Evolutionary conservation across 1,284 basidiomycete species (phyloP), one percentile per base, ranked within the genome.

Genomic region (Exobasidium rhododendri): DNA sequence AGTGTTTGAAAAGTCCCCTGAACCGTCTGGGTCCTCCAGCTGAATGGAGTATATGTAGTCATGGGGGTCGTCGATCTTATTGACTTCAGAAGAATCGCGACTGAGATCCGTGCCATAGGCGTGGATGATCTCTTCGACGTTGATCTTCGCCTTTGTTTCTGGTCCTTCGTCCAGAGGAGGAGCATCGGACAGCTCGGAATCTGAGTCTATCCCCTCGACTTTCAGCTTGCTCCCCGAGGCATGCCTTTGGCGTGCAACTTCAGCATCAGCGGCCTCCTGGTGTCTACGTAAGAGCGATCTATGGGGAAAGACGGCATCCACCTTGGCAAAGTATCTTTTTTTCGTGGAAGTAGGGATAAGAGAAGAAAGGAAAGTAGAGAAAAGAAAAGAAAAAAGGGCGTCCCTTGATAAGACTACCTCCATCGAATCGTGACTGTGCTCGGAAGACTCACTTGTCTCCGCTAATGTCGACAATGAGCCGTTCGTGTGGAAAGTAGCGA

Each of bases 41-140:
- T 92, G 88, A 20, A 94, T 88, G 79, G 87, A 88, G 82, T 98
- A 98, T 70, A 86, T 85, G 81, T 98, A 98, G 57, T 86, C 83
- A 51, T 84, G 82, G 0, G 93, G 91, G 75, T 93, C 87, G 79
- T 97, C 94, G 43, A 83, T 82, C 30, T 83, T 80, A 59, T 85
- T 84, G 1, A 89, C 88, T 46, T 91, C 88, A 66, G 91, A 88
- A 43, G 85, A 81, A 22, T 88, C 82, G 56, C 89, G 81, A 69
- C 87, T 87, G 63, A 98, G 85, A 82, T 96, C 88, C 46, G 88
- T 87, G 6, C 89, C 90, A 66, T 92, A 82, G 47, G 84, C 82
- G 81, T 94, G 92, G 30, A 63, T 80, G 66, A 68, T 78, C 2
- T 63, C 57, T 29, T 49, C 43, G 1, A 59, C 63, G 10, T 59